Evolutionary conservation across 2,329 filamentous ascomycete species (phyloP), one percentile per base, ranked within the genome.

Genomic region (Periconia macrospinosa): DNA sequence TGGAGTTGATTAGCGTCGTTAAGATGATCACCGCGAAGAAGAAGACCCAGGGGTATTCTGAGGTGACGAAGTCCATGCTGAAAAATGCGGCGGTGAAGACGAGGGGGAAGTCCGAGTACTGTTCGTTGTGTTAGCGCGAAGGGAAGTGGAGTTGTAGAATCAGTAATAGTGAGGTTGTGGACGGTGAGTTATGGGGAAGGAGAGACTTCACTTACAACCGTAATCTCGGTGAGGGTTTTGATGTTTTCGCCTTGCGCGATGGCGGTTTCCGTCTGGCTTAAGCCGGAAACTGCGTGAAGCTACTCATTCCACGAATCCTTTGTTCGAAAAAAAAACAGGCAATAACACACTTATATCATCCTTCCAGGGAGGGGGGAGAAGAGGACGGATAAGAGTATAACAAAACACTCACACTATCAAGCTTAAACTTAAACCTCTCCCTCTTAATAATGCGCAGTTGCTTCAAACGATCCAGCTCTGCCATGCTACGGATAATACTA

Each of bases 71-170:
- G 30, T 54, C 52, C 57, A 62, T 62, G 49, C 60, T 57, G 47
- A 62, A 62, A 14, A 60, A 48, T 13, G 55, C 57, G 5, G 56
- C 52, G 18, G 57, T 60, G 40, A 60, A 58, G 15, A 58, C 47
- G 1, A 60, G 49, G 1, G 57, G 55, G 41, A 62, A 62, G n/a
- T 55, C 57, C 1, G 55, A 41, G 33, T 60, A 60, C 55, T 62
- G 37, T 2, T 42, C 14, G 8, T 6, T 43, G 45, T 6, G 48
- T 14, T 1, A 11, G 5, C 6, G 10, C 3, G 3, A 10, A 10
- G 20, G 41, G 17, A 42, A 3, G 41, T n/a, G n/a, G n/a, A n/a
- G n/a, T n/a, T n/a, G n/a, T n/a, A n/a, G n/a, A n/a, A n/a, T n/a
- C n/a, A n/a, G n/a, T n/a, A n/a, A n/a, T n/a, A n/a, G n/a, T n/a